A percentile compares a stretch with the other conserved stretches of the same genome.
Conservation (phyloP, 176 grass and related monocot genomes). For the Chloris gayana region DNA sequence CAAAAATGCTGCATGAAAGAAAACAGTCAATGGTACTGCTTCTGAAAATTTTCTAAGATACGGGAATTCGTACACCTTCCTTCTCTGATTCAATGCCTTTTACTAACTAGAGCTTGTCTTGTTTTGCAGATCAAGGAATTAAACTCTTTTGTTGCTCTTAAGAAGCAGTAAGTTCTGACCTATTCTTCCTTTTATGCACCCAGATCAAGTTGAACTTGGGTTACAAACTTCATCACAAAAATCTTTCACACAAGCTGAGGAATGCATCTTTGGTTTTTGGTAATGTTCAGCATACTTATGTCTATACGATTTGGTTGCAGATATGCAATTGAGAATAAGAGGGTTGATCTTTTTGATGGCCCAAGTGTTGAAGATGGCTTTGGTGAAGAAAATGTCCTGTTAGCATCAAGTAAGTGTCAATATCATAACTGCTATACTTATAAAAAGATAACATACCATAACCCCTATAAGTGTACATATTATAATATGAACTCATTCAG, state of each 20-base stretch:
- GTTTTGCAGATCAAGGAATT: conserved; percentile 95
- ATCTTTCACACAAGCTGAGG: conserved; percentile 7
- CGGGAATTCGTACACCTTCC: not conserved
- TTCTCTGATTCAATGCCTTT: conserved; percentile 11
- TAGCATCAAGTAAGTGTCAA: conserved; percentile 79
- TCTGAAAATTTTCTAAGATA: not conserved
- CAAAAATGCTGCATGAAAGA: conserved; percentile 76
- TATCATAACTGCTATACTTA: not conserved
- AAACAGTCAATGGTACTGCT: conserved; percentile 80
- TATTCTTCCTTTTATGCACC: not conserved
- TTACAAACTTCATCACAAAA: conserved; percentile 3
- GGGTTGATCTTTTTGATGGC: conserved; percentile 85
- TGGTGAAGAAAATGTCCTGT: conserved; percentile 77
- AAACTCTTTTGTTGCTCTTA: conserved; percentile 94
- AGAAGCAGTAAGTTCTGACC: conserved; percentile 92
- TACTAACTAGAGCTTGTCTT: conserved; percentile 18
- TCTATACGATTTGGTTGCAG: conserved; percentile 43
- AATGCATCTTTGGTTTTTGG: not conserved
- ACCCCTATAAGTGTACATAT: not conserved
- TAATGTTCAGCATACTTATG: conserved; percentile 10
- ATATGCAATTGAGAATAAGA: conserved; percentile 84
- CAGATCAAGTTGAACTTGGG: not conserved
- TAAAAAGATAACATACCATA: not conserved
- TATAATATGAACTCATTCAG: conserved; percentile 18
- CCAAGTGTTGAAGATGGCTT: conserved; percentile 75